Evolutionary conservation across 768 basidiomycete species (phyloP).

Genomic region (Russula olivacea): DNA sequence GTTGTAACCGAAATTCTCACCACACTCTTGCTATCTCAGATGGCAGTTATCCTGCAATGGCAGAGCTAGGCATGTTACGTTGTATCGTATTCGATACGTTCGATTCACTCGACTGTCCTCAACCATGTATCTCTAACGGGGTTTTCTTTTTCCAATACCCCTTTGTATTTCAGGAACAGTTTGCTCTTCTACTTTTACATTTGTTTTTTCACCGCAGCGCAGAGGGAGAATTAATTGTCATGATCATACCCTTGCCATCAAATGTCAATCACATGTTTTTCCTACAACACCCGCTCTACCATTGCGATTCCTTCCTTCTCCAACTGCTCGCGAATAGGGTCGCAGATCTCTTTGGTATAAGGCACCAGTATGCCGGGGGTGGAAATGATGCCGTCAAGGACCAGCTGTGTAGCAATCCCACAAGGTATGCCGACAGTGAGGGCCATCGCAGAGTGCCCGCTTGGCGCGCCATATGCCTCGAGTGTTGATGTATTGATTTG

Average conservation of each 20-base stretch:
- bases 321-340: constrained; percentile 57
- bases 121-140: constrained; percentile 14
- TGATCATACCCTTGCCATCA: neutral
- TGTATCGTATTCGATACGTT: neutral
- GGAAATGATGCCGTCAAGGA: constrained; percentile 79
- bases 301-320: constrained; percentile 74
- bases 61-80: neutral
- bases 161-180: constrained; percentile 6
- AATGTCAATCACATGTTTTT: neutral
- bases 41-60: constrained; percentile 60
- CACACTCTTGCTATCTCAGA: constrained; percentile 66
- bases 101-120: neutral
- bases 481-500: constrained; percentile 88
- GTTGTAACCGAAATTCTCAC: constrained; percentile 74
- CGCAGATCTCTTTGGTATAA: constrained; percentile 80
- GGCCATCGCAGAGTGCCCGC: constrained; percentile 88
- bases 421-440: constrained; percentile 87
- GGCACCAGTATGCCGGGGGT: constrained; percentile 80
- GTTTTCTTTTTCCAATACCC: neutral
- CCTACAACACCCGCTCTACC: constrained; percentile 60
- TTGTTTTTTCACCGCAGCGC: neutral
- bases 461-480: constrained; percentile 77
- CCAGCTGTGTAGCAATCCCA: constrained; percentile 87
- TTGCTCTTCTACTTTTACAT: neutral
- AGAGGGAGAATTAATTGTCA: neutral